Evolutionary conservation across 2,329 filamentous ascomycete genomes (phyloP).

Genomic region (Aspergillus proliferans): DNA sequence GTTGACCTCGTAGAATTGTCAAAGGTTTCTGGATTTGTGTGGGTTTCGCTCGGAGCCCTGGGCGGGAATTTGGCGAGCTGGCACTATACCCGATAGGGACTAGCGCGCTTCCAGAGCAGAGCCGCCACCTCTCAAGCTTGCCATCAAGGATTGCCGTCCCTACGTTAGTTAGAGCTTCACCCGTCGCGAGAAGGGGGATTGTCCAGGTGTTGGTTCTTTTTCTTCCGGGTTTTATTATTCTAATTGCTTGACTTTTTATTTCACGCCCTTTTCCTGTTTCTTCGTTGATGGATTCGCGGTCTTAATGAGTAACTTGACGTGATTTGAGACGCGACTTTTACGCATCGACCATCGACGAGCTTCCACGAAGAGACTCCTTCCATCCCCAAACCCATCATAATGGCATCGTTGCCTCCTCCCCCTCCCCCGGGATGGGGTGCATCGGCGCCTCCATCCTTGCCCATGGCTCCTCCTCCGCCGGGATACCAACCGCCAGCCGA

Average conservation of each 20-base stretch:
- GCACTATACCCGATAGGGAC: conserved; percentile 22
- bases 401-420: conserved; percentile 58
- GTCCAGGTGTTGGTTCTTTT: conserved; percentile 14
- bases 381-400: conserved; percentile 30
- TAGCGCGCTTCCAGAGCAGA: conserved; percentile 16
- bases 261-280: not conserved
- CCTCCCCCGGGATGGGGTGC: conserved; percentile 63
- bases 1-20: conserved; percentile 38
- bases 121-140: conserved; percentile 35
- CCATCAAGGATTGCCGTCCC: conserved; percentile 11
- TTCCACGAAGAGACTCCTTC: conserved; percentile 21
- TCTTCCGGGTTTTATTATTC: conserved; percentile 12
- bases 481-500: conserved; percentile 76
- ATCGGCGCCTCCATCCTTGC: conserved; percentile 46
- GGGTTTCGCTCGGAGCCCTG: conserved; percentile 37
- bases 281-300: conserved; percentile 4
- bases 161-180: conserved; percentile 9
- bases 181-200: conserved; percentile 24
- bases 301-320: not conserved
- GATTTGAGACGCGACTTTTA: not conserved
- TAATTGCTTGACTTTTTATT: conserved; percentile 1
- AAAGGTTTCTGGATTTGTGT: conserved; percentile 38
- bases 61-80: conserved; percentile 32
- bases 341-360: conserved; percentile 13
- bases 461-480: conserved; percentile 69